phyloP scores from a whole-genome alignment of 495 filamentous ascomycete species.

The Bacidia gigantensis region DNA sequence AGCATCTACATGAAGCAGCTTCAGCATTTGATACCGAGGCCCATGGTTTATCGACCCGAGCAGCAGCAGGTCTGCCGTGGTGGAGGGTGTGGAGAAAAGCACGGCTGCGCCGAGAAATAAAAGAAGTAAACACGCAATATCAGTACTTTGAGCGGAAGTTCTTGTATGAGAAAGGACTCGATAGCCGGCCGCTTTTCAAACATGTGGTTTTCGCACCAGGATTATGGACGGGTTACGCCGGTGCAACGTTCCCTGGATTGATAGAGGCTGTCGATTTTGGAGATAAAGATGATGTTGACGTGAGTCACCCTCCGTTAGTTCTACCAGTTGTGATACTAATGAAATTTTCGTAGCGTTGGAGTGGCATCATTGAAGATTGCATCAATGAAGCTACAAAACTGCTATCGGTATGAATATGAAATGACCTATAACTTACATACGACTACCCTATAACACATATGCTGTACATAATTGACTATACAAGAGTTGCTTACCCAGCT shows the following conservation, averaged over 20 bases:
- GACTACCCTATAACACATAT: no score
- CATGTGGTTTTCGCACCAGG: slow-evolving; percentile 63
- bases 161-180: slow-evolving; percentile 42
- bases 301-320: no score
- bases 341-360: slow-evolving; percentile 9
- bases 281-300: slow-evolving; percentile 25
- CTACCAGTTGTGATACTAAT: slow-evolving; percentile 3
- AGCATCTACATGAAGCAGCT: slow-evolving; percentile 32
- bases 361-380: slow-evolving; percentile 9
- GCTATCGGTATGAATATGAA: background rate
- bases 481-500: no score
- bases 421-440: no score
- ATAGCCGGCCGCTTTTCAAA: slow-evolving; percentile 50
- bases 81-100: slow-evolving; percentile 63
- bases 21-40: slow-evolving; percentile 39
- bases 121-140: slow-evolving; percentile 44
- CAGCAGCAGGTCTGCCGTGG: slow-evolving; percentile 49
- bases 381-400: slow-evolving; percentile 8
- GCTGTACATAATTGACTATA: no score
- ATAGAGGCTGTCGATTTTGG: slow-evolving; percentile 45
- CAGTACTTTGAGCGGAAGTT: slow-evolving; percentile 50
- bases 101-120: slow-evolving; percentile 41
- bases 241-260: slow-evolving; percentile 51
- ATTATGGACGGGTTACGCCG: slow-evolving; percentile 79
- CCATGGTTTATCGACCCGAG: slow-evolving; percentile 35